phyloP scores from a whole-genome alignment of 2,329 filamentous ascomycete species.

The Colletotrichum shisoi region DNA sequence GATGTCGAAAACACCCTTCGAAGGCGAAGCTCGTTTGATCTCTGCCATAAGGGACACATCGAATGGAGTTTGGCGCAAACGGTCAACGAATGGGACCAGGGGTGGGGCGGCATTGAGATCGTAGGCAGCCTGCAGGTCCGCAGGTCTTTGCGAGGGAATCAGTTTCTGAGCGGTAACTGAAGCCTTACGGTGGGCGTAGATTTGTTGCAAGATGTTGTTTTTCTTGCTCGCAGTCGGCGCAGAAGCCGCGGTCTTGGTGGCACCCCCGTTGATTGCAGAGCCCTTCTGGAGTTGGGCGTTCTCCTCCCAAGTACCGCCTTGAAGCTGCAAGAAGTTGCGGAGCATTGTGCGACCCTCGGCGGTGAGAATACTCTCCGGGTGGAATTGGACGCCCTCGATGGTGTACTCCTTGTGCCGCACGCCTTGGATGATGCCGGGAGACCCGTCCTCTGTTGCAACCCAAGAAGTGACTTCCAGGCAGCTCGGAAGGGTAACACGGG shows the following conservation, averaged over 20 bases:
- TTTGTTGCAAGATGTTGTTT: constrained; percentile 86
- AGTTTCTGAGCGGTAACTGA: constrained; percentile 82
- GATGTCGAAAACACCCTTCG: constrained; percentile 91
- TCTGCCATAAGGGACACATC: constrained; percentile 95
- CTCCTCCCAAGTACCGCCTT: constrained; percentile 89
- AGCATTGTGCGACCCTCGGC: constrained; percentile 89
- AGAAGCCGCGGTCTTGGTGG: constrained; percentile 43
- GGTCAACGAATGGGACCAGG: constrained; percentile 78
- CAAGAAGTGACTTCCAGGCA: constrained; percentile 91
- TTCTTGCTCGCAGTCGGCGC: constrained; percentile 61
- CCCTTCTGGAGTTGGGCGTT: constrained; percentile 67
- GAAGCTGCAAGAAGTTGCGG: constrained; percentile 87
- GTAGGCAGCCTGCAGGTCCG: constrained; percentile 86
- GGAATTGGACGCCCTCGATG: constrained; percentile 97
- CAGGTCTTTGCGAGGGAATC: constrained; percentile 82
- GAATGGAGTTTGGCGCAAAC: constrained; percentile 82
- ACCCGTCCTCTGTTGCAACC: constrained; percentile 78
- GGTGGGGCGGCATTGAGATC: constrained; percentile 85
- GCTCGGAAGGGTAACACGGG: constrained; percentile 82
- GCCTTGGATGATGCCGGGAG: constrained; percentile 92
- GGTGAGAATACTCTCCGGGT: constrained; percentile 95
- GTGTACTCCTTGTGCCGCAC: constrained; percentile 90
- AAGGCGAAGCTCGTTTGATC: constrained; percentile 95
- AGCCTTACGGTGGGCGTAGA: constrained; percentile 81
- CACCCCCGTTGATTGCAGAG: constrained; percentile 44